Conservation (phyloP, 2,329 filamentous ascomycete genomes). For the Xylariaceae sp. region DNA sequence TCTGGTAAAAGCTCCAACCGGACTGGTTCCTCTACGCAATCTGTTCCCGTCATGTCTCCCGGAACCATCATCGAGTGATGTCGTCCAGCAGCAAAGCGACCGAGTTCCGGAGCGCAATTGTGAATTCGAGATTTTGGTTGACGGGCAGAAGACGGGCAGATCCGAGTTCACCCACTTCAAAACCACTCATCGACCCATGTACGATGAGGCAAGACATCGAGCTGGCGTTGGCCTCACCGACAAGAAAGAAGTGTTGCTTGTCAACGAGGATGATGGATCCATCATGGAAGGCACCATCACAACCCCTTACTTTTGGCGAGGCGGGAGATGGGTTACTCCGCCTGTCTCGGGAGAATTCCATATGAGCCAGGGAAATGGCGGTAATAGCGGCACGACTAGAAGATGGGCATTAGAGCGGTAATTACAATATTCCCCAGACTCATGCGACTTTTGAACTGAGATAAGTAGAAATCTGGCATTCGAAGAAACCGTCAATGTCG, state of each 20-base stretch:
- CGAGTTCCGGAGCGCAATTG: conserved; percentile 25
- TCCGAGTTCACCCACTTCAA: conserved; percentile 78
- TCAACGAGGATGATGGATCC: conserved; percentile 53
- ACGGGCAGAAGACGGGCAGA: conserved; percentile 36
- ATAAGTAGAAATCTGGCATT: conserved; percentile 50
- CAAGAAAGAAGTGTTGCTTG: conserved; percentile 67
- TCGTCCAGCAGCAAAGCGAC: conserved; percentile 1
- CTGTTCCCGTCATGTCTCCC: conserved; percentile 55
- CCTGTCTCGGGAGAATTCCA: conserved; percentile 44
- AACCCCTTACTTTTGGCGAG: conserved; percentile 73
- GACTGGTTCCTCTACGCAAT: conserved; percentile 30
- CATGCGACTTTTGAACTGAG: conserved; percentile 10
- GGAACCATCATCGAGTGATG: conserved; percentile 33
- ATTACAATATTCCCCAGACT: background rate
- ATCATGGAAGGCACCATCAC: conserved; percentile 84
- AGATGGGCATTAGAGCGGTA: conserved; percentile 73
- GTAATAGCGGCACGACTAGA: conserved; percentile 75
- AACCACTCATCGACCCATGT: conserved; percentile 68
- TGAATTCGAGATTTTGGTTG: conserved; percentile 41
- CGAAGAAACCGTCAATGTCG: conserved; percentile 56
- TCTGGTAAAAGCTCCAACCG: conserved; percentile 34
- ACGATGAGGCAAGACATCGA: conserved; percentile 62
- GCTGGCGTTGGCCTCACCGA: conserved; percentile 48
- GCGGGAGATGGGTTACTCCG: conserved; percentile 74
- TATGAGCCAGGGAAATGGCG: conserved; percentile 53